These are phyloP conservation scores for Phytomonas sp. DNA, from an alignment of 208 protist species.

Conservation along the genomic window DNA sequence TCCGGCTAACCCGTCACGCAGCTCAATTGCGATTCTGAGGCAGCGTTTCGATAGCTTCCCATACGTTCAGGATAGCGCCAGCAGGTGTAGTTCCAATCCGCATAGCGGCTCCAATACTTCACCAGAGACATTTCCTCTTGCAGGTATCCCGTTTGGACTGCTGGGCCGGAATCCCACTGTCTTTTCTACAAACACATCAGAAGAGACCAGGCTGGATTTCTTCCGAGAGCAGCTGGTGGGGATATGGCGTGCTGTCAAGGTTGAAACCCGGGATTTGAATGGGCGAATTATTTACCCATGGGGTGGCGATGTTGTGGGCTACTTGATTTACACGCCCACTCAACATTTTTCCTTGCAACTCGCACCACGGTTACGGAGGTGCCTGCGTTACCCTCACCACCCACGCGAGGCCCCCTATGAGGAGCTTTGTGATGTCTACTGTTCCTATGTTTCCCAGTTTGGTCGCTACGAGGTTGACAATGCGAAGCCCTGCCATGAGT, in stretches of 20 bases:
- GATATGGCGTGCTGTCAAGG: conserved; percentile 46
- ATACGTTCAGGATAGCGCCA: background rate
- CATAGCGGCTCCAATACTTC: background rate
- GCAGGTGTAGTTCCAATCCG: background rate
- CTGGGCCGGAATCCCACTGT: background rate
- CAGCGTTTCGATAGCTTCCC: conserved; percentile 67
- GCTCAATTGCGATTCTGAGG: conserved; percentile 46
- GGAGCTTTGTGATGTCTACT: conserved; percentile 53
- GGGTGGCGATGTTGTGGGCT: conserved; percentile 58
- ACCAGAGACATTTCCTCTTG: background rate
- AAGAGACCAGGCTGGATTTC: background rate
- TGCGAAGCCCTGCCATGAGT: conserved; percentile 16
- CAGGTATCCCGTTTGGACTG: background rate
- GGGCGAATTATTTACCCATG: conserved; percentile 74
- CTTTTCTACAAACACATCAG: background rate
- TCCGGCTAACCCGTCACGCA: conserved; percentile 28
- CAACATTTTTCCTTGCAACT: conserved; percentile 61
- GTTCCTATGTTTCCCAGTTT: conserved; percentile 58
- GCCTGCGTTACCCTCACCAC: conserved; percentile 15
- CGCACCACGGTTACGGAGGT: conserved; percentile 18
- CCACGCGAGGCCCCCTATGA: conserved; percentile 27
- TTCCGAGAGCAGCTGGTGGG: conserved; percentile 14
- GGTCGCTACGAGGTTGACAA: conserved; percentile 31
- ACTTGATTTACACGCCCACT: conserved; percentile 45
- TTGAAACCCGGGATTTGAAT: conserved; percentile 54